Evolutionary conservation across 345 rosid species (phyloP).

Genomic region (Psidium guajava): DNA sequence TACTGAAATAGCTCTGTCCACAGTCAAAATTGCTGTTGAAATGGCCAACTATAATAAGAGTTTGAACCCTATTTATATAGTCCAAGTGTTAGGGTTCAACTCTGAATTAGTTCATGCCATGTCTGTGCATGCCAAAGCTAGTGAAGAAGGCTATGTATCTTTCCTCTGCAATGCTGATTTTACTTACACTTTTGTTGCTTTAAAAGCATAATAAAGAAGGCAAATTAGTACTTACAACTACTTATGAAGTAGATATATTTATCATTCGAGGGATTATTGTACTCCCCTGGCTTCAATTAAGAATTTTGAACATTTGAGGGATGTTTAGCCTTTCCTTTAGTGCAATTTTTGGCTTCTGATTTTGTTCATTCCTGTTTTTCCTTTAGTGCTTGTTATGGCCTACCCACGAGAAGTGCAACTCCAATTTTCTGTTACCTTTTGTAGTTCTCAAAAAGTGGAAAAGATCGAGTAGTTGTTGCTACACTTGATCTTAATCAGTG

Average conservation of each 20-base stretch:
- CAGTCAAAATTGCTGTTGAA: neutral
- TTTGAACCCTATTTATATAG: neutral
- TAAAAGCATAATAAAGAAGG: neutral
- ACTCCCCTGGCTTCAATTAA: neutral
- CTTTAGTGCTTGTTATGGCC: neutral
- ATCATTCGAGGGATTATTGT: neutral
- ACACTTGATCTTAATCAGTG: slow-evolving; percentile 88
- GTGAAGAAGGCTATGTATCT: neutral
- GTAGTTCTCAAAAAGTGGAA: slow-evolving; percentile 51
- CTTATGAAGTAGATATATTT: neutral
- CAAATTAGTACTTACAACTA: neutral
- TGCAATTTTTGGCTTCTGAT: neutral
- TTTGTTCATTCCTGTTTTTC: neutral
- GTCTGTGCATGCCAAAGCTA: neutral
- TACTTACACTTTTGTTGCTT: neutral
- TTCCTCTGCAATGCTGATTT: neutral
- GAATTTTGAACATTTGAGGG: neutral
- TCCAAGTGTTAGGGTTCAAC: neutral
- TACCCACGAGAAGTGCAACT: neutral
- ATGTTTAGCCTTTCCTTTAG: neutral
- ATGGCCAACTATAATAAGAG: neutral
- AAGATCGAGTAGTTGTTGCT: slow-evolving; percentile 80
- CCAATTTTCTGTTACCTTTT: neutral
- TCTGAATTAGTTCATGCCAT: neutral
- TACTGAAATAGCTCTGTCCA: neutral